Conservation (phyloP, 1,139 yeast genomes). For the Torulaspora pretoriensis region DNA sequence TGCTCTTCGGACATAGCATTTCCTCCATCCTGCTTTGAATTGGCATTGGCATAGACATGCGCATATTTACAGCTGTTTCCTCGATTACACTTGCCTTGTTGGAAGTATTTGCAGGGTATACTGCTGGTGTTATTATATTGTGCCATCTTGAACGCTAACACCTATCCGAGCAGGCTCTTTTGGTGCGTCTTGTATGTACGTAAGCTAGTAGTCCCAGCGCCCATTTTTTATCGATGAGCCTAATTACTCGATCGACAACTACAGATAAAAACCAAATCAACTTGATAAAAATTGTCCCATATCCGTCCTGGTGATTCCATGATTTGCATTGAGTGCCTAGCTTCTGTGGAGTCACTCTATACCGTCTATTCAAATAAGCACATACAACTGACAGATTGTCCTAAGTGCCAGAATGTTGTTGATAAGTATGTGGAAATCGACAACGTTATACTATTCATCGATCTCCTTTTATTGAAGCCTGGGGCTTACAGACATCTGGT, state of each 20-base stretch:
- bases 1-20: constrained; percentile 16
- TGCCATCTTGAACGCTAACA: constrained; percentile 7
- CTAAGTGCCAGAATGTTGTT: constrained; percentile 65
- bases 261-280: not conserved
- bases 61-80: constrained; percentile 43
- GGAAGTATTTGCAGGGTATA: constrained; percentile 42
- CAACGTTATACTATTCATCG: constrained; percentile 75
- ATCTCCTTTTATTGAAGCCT: constrained; percentile 73
- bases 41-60: constrained; percentile 35
- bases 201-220: not conserved
- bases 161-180: not conserved
- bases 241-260: not conserved
- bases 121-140: constrained; percentile 20
- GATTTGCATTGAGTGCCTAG: constrained; percentile 87
- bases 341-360: constrained; percentile 60
- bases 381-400: constrained; percentile 75
- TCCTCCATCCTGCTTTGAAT: constrained; percentile 14
- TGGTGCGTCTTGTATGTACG: not conserved
- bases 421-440: constrained; percentile 93
- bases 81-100: constrained; percentile 38
- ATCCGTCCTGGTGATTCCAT: constrained; percentile 36
- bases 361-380: constrained; percentile 73
- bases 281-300: not conserved
- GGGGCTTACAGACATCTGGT: constrained; percentile 89
- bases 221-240: constrained; percentile 3